Base-by-base conservation (phyloP, 2,329 filamentous ascomycete species). In the Atkinsonella hypoxylon region DNA sequence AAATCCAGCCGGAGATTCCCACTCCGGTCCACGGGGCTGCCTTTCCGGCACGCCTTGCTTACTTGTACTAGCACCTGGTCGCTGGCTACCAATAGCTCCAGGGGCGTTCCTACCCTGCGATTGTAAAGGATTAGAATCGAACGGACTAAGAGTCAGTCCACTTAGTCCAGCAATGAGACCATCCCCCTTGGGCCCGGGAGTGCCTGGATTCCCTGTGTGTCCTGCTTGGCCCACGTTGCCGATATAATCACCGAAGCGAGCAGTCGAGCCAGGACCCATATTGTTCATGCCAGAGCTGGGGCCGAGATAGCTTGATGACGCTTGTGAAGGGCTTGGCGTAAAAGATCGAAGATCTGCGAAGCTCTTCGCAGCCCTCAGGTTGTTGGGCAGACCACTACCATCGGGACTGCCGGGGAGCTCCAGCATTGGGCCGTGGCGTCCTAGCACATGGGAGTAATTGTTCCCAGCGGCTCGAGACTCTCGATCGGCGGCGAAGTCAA, bases 321-420 rank as follows among this genome's bases (percentile, higher is more conserved):
- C 65, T 12, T 93, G 95, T 3, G 87, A 91, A 6, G 93, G 91
- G 59, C 91, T 97, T 11, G 91, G 91, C 15, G 90, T 96, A 70
- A 94, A 95, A 1, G 90, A 95, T 56, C 91, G 86, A 56, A 98
- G 73, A 64, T 98, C 93, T 36, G 91, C 93, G 65, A 96, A 96
- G 47, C 91, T 97, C 74, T 97, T 97, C 55, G 91, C 93, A 30
- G 88, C 88, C 42, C 93, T 85, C 36, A 98, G 79, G 61, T 91
- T 91, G 63, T 88, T 85, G 45, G 86, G 80, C 32, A 83, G 82
- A 30, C 72, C 73, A 53, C 66, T 69, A 17, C 70, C 72, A 45
- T 83, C 81, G 17, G 79, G 87, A 62, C 88, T 90, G 57, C 88
- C 88, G n/a, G 90, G 82, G 52, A 93, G 82, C 63, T 90, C 87